A percentile compares a stretch with the other conserved stretches of the same genome.
These are phyloP conservation scores for Zymoseptoria ardabiliae DNA, from an alignment of 2,329 filamentous ascomycete genomes.

Conservation along the genomic window DNA sequence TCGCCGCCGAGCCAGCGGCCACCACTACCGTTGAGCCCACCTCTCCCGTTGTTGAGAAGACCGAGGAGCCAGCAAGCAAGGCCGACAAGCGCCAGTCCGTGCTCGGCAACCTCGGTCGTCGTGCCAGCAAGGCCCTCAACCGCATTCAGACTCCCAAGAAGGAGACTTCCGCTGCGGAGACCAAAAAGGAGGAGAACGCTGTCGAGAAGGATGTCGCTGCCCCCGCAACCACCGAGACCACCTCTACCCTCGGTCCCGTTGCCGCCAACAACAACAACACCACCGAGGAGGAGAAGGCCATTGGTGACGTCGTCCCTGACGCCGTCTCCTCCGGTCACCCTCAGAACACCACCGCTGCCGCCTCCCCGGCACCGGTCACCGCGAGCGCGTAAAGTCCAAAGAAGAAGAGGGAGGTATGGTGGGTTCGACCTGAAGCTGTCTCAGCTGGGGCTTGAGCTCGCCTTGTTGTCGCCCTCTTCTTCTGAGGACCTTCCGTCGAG, in stretches of 20 bases:
- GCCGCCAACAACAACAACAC: slow-evolving; percentile 18
- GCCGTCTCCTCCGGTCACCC: slow-evolving; percentile 25
- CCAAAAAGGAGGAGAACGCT: slow-evolving; percentile 16
- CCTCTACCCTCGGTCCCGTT: not conserved
- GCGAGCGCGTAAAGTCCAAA: not conserved
- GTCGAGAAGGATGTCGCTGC: slow-evolving; percentile 20
- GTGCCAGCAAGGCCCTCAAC: slow-evolving; percentile 30
- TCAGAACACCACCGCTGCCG: slow-evolving; percentile 24
- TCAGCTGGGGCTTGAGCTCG: not conserved
- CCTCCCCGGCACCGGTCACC: slow-evolving; percentile 4
- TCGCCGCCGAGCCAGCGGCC: slow-evolving; percentile 23
- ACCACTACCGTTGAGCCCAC: slow-evolving; percentile 27
- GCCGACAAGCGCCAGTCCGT: slow-evolving; percentile 28
- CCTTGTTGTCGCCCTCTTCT: not conserved
- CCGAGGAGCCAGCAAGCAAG: slow-evolving; percentile 18
- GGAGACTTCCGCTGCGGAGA: slow-evolving; percentile 19
- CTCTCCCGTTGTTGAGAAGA: slow-evolving; percentile 17
- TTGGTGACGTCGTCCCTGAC: slow-evolving; percentile 26
- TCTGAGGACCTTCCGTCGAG: not conserved
- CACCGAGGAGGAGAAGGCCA: slow-evolving; percentile 20
- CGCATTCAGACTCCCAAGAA: slow-evolving; percentile 27
- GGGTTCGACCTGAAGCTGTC: not conserved
- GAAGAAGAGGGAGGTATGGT: not conserved
- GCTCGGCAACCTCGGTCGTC: slow-evolving; percentile 28
- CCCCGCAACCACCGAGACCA: slow-evolving; percentile 7